phyloP scores from a whole-genome alignment of 352 stramenopile species.

The Globisporangium spiculum region DNA sequence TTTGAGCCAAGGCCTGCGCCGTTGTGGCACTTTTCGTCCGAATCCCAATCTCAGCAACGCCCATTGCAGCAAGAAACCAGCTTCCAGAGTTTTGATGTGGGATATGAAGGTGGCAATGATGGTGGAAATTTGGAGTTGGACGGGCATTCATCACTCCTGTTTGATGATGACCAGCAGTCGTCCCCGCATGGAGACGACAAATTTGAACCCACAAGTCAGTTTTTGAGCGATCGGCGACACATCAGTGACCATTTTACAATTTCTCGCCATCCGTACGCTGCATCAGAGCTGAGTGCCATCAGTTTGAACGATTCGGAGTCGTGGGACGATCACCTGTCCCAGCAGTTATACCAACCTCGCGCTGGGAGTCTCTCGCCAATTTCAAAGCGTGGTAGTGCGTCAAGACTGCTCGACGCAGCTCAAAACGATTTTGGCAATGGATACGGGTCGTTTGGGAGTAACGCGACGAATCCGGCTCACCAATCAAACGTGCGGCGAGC shows the following conservation, averaged over 20 bases:
- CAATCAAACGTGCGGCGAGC: neutral
- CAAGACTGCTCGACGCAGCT: constrained; percentile 3
- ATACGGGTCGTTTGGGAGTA: neutral
- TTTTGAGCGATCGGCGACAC: constrained; percentile 13
- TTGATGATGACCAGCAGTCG: constrained; percentile 21
- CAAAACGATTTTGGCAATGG: neutral
- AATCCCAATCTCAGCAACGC: constrained; percentile 1
- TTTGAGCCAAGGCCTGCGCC: neutral
- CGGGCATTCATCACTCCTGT: constrained; percentile 44
- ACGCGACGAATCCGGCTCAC: neutral
- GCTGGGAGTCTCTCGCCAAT: constrained; percentile 19
- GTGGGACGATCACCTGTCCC: constrained; percentile 58
- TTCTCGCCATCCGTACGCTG: constrained; percentile 6
- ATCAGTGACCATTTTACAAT: constrained; percentile 22
- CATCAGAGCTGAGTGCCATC: constrained; percentile 65
- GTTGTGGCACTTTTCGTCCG: constrained; percentile 11
- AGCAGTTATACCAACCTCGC: constrained; percentile 22
- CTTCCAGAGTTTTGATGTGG: neutral
- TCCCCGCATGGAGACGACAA: constrained; percentile 13
- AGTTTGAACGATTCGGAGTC: constrained; percentile 81
- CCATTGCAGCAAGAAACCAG: neutral
- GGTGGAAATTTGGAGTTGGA: constrained; percentile 38
- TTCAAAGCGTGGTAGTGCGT: constrained; percentile 2
- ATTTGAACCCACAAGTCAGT: constrained; percentile 14
- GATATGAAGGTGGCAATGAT: constrained; percentile 1